Percentiles rank a stretch among this genome's conserved stretches.
Conservation (phyloP, 1,284 basidiomycete species). For the Ceratobasidium papillatum region DNA sequence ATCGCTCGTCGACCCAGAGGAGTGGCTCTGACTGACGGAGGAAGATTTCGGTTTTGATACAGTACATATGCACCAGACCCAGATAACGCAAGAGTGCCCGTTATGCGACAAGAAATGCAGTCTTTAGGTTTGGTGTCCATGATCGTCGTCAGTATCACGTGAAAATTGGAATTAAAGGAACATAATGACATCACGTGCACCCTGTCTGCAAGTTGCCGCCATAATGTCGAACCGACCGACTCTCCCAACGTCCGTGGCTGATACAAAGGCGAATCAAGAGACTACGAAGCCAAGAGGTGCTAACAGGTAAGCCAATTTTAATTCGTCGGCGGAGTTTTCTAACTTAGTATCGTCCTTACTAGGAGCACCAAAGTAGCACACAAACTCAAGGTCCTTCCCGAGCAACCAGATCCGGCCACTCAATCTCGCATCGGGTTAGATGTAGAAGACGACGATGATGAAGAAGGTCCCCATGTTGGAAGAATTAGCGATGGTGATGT, state of each 20-base stretch:
- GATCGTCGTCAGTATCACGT: conserved; percentile 25
- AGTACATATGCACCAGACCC: conserved; percentile 42
- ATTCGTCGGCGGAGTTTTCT: neutral
- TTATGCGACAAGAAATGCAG: conserved; percentile 40
- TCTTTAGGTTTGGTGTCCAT: conserved; percentile 25
- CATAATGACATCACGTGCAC: conserved; percentile 27
- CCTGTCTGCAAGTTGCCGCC: neutral
- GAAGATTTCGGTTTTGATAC: conserved; percentile 33
- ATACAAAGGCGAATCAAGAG: conserved; percentile 17
- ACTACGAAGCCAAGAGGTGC: conserved; percentile 28
- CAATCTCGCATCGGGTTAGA: conserved; percentile 35
- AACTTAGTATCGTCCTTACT: neutral
- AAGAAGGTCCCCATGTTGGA: conserved; percentile 23
- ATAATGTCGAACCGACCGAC: conserved; percentile 31
- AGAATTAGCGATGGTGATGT: conserved; percentile 35
- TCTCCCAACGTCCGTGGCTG: conserved; percentile 14
- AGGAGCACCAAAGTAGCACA: conserved; percentile 83
- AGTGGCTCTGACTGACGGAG: conserved; percentile 29
- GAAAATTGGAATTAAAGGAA: neutral
- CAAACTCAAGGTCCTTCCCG: conserved; percentile 93
- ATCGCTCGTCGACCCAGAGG: conserved; percentile 40
- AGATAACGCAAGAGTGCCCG: conserved; percentile 38
- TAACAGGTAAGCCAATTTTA: neutral
- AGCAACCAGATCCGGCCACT: conserved; percentile 71
- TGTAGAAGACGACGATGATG: conserved; percentile 43